Percentiles rank a stretch among this genome's conserved stretches.
Evolutionary conservation across 495 filamentous ascomycete species (phyloP).

Genomic region (Trichoderma asperelloides): DNA sequence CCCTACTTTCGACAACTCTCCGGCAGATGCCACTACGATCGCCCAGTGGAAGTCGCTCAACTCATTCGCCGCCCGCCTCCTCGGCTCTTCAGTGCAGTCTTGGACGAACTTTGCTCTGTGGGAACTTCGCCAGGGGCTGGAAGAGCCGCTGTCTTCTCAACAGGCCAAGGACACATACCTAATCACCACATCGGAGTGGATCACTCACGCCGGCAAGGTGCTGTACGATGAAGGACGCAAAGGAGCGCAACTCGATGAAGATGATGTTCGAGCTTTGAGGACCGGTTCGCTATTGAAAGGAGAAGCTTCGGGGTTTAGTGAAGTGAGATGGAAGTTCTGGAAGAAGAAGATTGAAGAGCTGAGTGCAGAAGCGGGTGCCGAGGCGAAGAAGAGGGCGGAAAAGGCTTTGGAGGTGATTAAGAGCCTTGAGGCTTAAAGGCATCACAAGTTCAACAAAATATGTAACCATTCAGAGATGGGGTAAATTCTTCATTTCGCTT

Average conservation of each 20-base stretch:
- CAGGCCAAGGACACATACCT: neutral
- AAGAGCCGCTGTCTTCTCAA: neutral
- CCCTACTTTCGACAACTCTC: neutral
- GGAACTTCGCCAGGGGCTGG: conserved; percentile 3
- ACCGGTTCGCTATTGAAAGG: neutral
- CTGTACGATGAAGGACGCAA: neutral
- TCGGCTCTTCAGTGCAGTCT: neutral
- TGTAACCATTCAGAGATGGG: neutral
- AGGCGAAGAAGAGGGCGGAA: neutral
- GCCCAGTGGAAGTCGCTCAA: neutral
- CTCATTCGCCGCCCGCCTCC: conserved; percentile 9
- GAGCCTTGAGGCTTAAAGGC: neutral
- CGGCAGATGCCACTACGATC: neutral
- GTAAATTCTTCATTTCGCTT: neutral
- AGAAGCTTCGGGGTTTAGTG: neutral
- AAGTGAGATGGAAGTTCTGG: conserved; percentile 3
- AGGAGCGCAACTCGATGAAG: neutral
- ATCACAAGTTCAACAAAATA: neutral
- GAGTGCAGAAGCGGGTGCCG: neutral
- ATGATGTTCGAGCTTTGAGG: neutral
- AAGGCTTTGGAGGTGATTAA: neutral
- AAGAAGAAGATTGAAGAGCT: neutral
- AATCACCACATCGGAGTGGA: neutral
- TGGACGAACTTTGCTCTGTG: conserved; percentile 8
- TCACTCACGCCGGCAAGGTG: neutral